These are phyloP conservation scores for Dothistroma septosporum DNA, from an alignment of 2,329 filamentous ascomycete species.

Conservation along the genomic window DNA sequence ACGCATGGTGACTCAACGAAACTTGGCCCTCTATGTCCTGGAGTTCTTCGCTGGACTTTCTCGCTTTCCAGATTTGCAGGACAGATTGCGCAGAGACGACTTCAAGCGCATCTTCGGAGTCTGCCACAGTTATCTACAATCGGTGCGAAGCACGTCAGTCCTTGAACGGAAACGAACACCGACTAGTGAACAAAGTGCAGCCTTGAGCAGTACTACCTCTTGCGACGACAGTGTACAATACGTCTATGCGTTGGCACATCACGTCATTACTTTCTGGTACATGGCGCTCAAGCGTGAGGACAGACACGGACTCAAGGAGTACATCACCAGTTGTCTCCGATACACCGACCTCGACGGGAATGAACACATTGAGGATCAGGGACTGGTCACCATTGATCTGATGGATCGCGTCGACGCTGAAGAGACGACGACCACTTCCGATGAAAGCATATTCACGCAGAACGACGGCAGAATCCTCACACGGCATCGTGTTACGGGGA, in stretches of 20 bases:
- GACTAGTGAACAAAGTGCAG: conserved; percentile 27
- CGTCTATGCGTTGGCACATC: conserved; percentile 87
- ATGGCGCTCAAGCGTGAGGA: conserved; percentile 81
- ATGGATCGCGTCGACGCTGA: conserved; percentile 35
- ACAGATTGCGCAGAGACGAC: conserved; percentile 64
- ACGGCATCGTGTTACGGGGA: conserved; percentile 68
- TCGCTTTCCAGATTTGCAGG: conserved; percentile 62
- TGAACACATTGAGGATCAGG: conserved; percentile 81
- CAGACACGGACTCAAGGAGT: conserved; percentile 76
- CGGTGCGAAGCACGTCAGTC: conserved; percentile 57
- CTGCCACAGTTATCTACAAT: conserved; percentile 88
- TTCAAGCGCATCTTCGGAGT: conserved; percentile 94
- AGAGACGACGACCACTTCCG: conserved; percentile 65
- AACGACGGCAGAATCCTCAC: conserved; percentile 63
- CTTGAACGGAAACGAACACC: conserved; percentile 26
- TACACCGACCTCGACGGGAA: conserved; percentile 73
- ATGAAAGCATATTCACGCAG: conserved; percentile 54
- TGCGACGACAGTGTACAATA: conserved; percentile 52
- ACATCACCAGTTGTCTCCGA: conserved; percentile 80
- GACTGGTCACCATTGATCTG: conserved; percentile 87
- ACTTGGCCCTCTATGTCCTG: conserved; percentile 88
- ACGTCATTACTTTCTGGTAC: conserved; percentile 97
- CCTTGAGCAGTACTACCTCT: conserved; percentile 20
- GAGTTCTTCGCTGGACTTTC: conserved; percentile 91
- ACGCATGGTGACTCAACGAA: conserved; percentile 88